A percentile compares a stretch with the other conserved stretches of the same genome.
Evolutionary conservation across 164 flowering plant genomes (phyloP).

Genomic region (Stephania yunnanensis): DNA sequence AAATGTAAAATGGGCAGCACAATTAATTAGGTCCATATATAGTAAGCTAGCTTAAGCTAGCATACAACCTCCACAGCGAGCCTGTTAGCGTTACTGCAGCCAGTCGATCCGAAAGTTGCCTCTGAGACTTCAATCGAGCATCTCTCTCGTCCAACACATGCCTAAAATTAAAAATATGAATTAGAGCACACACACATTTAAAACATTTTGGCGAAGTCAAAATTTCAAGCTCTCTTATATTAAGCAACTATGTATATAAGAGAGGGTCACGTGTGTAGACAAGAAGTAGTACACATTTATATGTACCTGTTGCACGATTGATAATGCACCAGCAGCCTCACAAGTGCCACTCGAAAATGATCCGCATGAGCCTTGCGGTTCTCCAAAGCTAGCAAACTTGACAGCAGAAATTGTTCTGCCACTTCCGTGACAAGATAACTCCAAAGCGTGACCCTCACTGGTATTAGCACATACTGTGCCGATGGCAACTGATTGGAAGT

Average conservation of each 20-base stretch:
- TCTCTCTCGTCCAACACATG: slow-evolving; percentile 38
- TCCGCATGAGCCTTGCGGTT: slow-evolving; percentile 42
- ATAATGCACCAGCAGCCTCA: slow-evolving; percentile 13
- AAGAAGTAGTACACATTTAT: neutral
- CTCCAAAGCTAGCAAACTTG: slow-evolving; percentile 50
- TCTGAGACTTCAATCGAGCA: slow-evolving; percentile 34
- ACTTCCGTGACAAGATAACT: slow-evolving; percentile 36
- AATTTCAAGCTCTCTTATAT: too few species aligned
- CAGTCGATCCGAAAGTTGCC: slow-evolving; percentile 27
- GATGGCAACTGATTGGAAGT: slow-evolving; percentile 30
- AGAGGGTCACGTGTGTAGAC: too few species aligned
- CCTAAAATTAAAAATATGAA: slow-evolving; percentile 13
- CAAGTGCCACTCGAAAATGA: slow-evolving; percentile 38
- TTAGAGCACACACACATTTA: neutral
- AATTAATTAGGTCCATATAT: too few species aligned
- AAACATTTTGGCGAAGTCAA: neutral
- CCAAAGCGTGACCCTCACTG: slow-evolving; percentile 26
- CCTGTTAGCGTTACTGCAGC: slow-evolving; percentile 19
- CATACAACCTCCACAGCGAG: slow-evolving; percentile 46
- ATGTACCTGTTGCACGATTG: slow-evolving; percentile 25
- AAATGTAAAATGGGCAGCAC: too few species aligned
- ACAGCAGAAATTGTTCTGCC: slow-evolving; percentile 30
- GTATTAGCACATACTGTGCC: slow-evolving; percentile 37
- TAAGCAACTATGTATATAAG: too few species aligned
- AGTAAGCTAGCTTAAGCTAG: neutral